Conservation (phyloP, 305 asterid genomes). For the Rubia peregrina region DNA sequence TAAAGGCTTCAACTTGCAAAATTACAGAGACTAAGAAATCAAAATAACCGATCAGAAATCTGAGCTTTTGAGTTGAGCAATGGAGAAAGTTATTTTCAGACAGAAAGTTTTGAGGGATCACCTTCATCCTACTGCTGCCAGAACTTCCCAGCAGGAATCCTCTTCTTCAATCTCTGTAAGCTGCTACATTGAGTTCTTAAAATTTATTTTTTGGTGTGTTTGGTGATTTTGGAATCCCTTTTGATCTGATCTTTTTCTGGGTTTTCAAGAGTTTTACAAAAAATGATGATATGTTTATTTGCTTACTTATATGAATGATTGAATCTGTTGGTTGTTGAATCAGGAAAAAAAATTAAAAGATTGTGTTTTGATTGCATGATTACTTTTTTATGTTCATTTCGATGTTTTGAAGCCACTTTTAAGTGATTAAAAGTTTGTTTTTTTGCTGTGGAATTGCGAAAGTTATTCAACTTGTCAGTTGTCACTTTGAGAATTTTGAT, state of each 20-base stretch:
- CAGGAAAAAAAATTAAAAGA: not conserved
- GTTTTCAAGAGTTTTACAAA: not conserved
- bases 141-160: slow-evolving; percentile 10
- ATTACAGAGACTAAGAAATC: not conserved
- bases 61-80: slow-evolving; percentile 6
- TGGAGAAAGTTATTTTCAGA: slow-evolving; percentile 75
- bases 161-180: slow-evolving; percentile 57
- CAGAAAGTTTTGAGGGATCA: slow-evolving; percentile 67
- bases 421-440: not conserved
- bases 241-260: not conserved
- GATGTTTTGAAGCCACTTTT: not conserved
- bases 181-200: not conserved
- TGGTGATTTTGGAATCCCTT: not conserved
- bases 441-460: not conserved
- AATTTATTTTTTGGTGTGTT: not conserved
- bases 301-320: not conserved
- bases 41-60: not conserved
- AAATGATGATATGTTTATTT: not conserved
- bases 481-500: not conserved
- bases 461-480: not conserved
- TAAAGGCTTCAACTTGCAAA: not conserved
- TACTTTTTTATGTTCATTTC: not conserved
- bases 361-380: not conserved
- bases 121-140: slow-evolving; percentile 40
- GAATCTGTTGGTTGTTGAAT: not conserved